Percentiles rank a stretch among this genome's conserved stretches.
Evolutionary conservation across 495 filamentous ascomycete genomes (phyloP).

Genomic region (Staphylotrichum longicolle): DNA sequence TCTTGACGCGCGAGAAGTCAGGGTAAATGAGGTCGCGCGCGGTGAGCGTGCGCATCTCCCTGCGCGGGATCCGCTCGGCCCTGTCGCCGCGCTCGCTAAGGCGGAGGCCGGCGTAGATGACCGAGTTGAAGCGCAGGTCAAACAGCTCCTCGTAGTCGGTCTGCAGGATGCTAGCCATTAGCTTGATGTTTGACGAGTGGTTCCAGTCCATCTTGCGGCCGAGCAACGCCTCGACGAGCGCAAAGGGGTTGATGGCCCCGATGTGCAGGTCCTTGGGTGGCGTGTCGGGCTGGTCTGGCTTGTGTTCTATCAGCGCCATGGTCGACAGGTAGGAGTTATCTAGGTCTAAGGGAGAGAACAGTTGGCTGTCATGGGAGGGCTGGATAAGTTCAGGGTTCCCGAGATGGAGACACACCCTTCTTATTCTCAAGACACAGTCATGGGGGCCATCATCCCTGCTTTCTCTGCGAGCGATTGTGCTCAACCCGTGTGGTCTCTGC

Average conservation of each 20-base stretch:
- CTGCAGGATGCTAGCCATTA: slow-evolving; percentile 39
- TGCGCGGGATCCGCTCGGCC: slow-evolving; percentile 34
- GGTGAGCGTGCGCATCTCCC: slow-evolving; percentile 37
- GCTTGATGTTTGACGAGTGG: slow-evolving; percentile 23
- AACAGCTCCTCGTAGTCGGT: slow-evolving; percentile 46
- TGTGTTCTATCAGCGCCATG: background rate
- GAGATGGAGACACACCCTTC: too few relatives aligned
- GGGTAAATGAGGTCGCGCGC: slow-evolving; percentile 40
- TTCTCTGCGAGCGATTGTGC: too few relatives aligned
- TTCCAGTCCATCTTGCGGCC: slow-evolving; percentile 36
- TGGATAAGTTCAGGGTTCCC: too few relatives aligned
- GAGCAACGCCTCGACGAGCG: slow-evolving; percentile 39
- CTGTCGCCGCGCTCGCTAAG: slow-evolving; percentile 33
- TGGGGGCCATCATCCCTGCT: too few relatives aligned
- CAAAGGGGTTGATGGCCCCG: slow-evolving; percentile 43
- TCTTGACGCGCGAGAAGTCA: slow-evolving; percentile 34
- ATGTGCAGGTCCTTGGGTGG: slow-evolving; percentile 36
- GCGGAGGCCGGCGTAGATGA: slow-evolving; percentile 39
- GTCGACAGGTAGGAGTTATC: too few relatives aligned
- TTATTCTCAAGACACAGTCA: too few relatives aligned
- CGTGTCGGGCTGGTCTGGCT: slow-evolving; percentile 30
- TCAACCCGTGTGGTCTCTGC: too few relatives aligned
- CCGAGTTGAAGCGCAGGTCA: slow-evolving; percentile 40
- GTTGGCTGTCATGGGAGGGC: too few relatives aligned
- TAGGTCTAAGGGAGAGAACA: too few relatives aligned